Evolutionary conservation across 768 basidiomycete species (phyloP), one percentile per base, ranked within the genome.

Genomic region (Tremella fuciformis): DNA sequence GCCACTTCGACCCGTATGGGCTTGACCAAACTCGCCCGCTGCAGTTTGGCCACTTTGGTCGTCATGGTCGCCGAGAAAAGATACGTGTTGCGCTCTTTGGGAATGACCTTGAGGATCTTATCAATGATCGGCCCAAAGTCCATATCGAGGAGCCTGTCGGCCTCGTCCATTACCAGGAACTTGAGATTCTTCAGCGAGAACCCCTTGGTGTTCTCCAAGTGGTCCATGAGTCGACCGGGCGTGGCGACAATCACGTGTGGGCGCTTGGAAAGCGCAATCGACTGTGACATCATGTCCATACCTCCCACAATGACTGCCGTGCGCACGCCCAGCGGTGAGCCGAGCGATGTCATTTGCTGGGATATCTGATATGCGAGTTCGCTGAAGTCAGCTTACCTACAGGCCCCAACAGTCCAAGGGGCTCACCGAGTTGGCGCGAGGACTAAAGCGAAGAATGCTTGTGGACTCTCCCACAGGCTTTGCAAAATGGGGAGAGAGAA

Each of bases 31-130:
- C 90, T 92, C 29, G 96, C 93, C 53, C 94, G 80, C 75, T 98
- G 94, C 11, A 99, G 81, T 77, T 97, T 97, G 11, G 89, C 91
- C 2, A 99, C 91, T 79, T 97, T 98, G 13, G 91, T 91, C 11
- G 96, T 94, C 94, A 99, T 98, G 19, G 94, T 98, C 6, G 94
- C 96, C 13, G 94, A 97, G 80, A 92, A 99, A 1, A 99, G 83
- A 73, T 91, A 97, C 2, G 96, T 99, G 26, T 87, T 89, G 11
- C 96, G 84, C 67, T 97, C 93, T 70, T 86, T 89, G 19, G 94
- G 96, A 62, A 99, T 87, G 39, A 90, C 84, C 78, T 93, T 94
- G 37, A 99, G 82, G 69, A 99, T 92, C 80, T 90, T 91, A 80
- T 98, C 94, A 66, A 99, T 90, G 53, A 88, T 87, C 48, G 88